Conservation (phyloP, 768 basidiomycete species). For the Cystofilobasidium capitatum region DNA sequence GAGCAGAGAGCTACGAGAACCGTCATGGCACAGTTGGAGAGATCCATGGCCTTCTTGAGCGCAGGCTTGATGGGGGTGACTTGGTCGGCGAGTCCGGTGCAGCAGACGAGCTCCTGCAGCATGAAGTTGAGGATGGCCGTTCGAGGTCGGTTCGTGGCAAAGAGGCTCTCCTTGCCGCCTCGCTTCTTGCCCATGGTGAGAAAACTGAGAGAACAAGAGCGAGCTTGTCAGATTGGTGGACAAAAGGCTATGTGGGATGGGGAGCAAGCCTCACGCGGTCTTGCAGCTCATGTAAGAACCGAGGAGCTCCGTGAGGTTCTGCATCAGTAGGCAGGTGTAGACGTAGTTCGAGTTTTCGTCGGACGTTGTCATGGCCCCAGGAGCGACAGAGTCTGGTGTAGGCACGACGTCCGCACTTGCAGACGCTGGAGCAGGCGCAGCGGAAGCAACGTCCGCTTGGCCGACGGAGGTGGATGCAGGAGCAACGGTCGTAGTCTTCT, state of each 20-base stretch:
- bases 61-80: constrained; percentile 22
- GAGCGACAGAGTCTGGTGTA: background rate
- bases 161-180: constrained; percentile 18
- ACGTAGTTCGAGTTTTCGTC: constrained; percentile 22
- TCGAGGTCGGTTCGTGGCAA: constrained; percentile 10
- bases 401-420: background rate
- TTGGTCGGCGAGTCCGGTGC: constrained; percentile 25
- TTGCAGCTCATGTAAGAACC: constrained; percentile 93
- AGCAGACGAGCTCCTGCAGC: constrained; percentile 26
- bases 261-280: constrained; percentile 45
- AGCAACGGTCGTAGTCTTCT: background rate
- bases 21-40: constrained; percentile 48
- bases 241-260: background rate
- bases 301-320: constrained; percentile 66
- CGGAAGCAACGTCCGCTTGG: too few relatives aligned
- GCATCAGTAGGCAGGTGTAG: constrained; percentile 32
- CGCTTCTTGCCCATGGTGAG: constrained; percentile 25
- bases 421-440: background rate
- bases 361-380: background rate
- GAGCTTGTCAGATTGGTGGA: background rate
- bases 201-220: constrained; percentile 8
- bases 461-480: background rate
- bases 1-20: constrained; percentile 87
- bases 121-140: constrained; percentile 25
- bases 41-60: constrained; percentile 33